Evolutionary conservation across 2,329 filamentous ascomycete genomes (phyloP), one percentile per base, ranked within the genome.

Genomic region (Fusarium miscanthi): DNA sequence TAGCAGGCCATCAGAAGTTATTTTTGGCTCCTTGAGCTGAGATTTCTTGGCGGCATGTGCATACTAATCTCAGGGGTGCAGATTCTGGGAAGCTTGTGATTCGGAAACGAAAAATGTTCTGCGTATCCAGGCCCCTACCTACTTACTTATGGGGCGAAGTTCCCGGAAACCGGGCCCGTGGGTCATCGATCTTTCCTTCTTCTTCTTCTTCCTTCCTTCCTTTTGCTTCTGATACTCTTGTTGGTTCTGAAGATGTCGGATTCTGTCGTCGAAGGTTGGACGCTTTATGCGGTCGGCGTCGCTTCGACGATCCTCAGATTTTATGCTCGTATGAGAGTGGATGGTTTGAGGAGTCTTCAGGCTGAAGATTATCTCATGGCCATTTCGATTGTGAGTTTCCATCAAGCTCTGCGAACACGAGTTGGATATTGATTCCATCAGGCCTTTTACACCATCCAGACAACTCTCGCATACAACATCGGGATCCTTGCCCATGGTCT

Each of bases 361-460:
- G 54, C 76, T 27, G 80, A 81, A 25, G 80, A 81, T 42, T 79
- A 78, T 35, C 69, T 81, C 1, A 76, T 80, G 42, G 74, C 72
- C 66, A 30, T 75, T 12, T 65, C 49, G 2, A 46, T 74, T 30
- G 74, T 76, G 13, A 13, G 74, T 65, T 9, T 8, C 25, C 1
- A 2, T 16, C 2, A 8, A n/a, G 6, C 14, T 2, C 9, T 2
- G 9, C 12, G 19, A 16, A 4, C 3, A 37, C 14, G 8, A 2
- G 3, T 13, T 13, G 14, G 12, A 12, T 43, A n/a, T 33, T 68
- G 30, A 60, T 41, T 4, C 14, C n/a, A 14, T 3, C 11, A 88
- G 86, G 75, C 85, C 17, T 82, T 88, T 25, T 88, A 88, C 61
- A 82, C 83, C 2, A 75, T 85, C 3, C 85, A 89, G 73, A 84